phyloP scores from a whole-genome alignment of 1,139 yeast species.

The Yamadazyma dushanensis region DNA sequence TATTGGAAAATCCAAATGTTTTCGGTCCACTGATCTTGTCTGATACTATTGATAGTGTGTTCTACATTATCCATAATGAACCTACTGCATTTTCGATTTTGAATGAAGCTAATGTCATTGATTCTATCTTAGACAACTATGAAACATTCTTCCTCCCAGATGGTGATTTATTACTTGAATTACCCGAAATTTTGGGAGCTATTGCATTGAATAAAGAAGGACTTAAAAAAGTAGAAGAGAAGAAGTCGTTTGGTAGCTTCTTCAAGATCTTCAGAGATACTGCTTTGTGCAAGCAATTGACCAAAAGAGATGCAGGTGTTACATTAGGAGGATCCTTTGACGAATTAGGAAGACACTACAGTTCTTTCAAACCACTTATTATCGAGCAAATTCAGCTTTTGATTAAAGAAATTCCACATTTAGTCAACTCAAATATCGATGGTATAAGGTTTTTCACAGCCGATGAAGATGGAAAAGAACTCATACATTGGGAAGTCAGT shows the following conservation, averaged over 20 bases:
- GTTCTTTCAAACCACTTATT: conserved; percentile 64
- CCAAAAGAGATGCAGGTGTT: conserved; percentile 46
- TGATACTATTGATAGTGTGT: conserved; percentile 63
- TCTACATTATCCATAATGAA: conserved; percentile 80
- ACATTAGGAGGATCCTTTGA: conserved; percentile 72
- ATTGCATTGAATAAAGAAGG: conserved; percentile 79
- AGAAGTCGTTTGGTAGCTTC: conserved; percentile 45
- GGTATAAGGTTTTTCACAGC: conserved; percentile 44
- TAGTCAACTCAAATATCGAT: conserved; percentile 34
- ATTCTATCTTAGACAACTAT: conserved; percentile 60
- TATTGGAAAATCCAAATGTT: conserved; percentile 54
- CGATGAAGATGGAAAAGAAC: conserved; percentile 38
- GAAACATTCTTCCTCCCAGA: conserved; percentile 53
- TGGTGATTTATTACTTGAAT: conserved; percentile 56
- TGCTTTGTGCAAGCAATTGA: conserved; percentile 47
- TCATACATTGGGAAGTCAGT: conserved; percentile 56
- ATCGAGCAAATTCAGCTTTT: conserved; percentile 49
- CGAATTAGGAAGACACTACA: conserved; percentile 82
- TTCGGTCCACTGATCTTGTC: conserved; percentile 76
- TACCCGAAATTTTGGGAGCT: conserved; percentile 83
- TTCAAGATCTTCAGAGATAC: conserved; percentile 53
- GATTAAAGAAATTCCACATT: conserved; percentile 46
- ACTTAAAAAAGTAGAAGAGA: conserved; percentile 51
- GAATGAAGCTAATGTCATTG: conserved; percentile 75
- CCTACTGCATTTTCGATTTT: conserved; percentile 86